A percentile compares a stretch with the other conserved stretches of the same genome.
Evolutionary conservation across 257 asterid genomes (phyloP).

Genomic region (Mitragyna speciosa): DNA sequence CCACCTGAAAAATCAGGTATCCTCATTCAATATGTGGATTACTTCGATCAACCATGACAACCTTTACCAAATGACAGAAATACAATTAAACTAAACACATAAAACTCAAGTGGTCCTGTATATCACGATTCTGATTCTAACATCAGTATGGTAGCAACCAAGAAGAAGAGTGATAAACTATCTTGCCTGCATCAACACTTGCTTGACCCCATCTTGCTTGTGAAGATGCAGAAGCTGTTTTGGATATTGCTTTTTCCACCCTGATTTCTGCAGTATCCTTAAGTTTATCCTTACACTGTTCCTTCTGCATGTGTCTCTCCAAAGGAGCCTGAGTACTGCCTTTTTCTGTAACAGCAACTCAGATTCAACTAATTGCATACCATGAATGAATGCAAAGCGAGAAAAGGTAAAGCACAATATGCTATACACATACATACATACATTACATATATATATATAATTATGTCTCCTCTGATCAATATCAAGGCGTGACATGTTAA

Average conservation of each 20-base stretch:
- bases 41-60: background rate
- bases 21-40: slow-evolving; percentile 9
- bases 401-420: background rate
- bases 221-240: slow-evolving; percentile 20
- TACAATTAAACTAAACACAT: background rate
- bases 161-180: slow-evolving; percentile 1
- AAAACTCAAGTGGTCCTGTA: background rate
- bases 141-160: background rate
- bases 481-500: background rate
- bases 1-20: slow-evolving; percentile 34
- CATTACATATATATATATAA: no score
- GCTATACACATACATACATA: background rate
- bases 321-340: slow-evolving; percentile 15
- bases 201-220: slow-evolving; percentile 16
- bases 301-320: slow-evolving; percentile 23
- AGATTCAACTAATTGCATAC: background rate
- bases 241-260: slow-evolving; percentile 17
- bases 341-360: background rate
- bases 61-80: background rate
- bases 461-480: background rate
- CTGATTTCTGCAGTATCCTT: slow-evolving; percentile 8
- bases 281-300: slow-evolving; percentile 7
- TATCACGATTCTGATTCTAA: background rate
- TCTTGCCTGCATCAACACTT: slow-evolving; percentile 43
- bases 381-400: background rate